phyloP scores from a whole-genome alignment of 176 grass and related monocot species.

The Canna indica region DNA sequence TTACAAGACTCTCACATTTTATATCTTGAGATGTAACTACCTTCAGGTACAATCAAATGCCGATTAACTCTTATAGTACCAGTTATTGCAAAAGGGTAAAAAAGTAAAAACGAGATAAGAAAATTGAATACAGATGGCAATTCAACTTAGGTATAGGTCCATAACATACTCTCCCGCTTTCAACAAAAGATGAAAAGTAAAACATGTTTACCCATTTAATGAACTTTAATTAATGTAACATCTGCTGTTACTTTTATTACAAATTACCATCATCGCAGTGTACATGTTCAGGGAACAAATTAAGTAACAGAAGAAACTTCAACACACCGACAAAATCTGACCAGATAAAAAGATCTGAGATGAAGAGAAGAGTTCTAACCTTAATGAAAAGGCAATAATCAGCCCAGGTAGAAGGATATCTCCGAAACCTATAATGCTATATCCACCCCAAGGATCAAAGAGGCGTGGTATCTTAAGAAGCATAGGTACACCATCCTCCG shows the following conservation, averaged over 20 bases:
- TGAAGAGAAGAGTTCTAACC: constrained; percentile 28
- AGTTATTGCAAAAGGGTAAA: no score
- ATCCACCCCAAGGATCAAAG: constrained; percentile 99
- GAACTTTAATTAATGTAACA: no score
- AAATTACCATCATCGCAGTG: neutral
- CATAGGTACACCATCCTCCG: constrained; percentile 97
- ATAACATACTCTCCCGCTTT: no score
- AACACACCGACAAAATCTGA: neutral
- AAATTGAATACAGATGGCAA: no score
- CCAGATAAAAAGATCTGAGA: neutral
- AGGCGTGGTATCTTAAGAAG: constrained; percentile 87
- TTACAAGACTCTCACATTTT: no score
- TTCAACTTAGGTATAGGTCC: no score
- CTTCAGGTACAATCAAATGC: no score
- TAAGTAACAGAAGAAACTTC: neutral
- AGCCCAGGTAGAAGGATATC: constrained; percentile 97
- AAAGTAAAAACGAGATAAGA: no score
- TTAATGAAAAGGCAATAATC: constrained; percentile 87
- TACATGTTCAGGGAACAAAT: neutral
- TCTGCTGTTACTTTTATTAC: neutral
- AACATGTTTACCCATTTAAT: no score
- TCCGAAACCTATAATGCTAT: constrained; percentile 96
- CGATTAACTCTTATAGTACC: no score
- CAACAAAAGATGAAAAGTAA: no score
- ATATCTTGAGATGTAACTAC: no score